phyloP scores from a whole-genome alignment of 2,329 filamentous ascomycete genomes.

The Huntiella decipiens region DNA sequence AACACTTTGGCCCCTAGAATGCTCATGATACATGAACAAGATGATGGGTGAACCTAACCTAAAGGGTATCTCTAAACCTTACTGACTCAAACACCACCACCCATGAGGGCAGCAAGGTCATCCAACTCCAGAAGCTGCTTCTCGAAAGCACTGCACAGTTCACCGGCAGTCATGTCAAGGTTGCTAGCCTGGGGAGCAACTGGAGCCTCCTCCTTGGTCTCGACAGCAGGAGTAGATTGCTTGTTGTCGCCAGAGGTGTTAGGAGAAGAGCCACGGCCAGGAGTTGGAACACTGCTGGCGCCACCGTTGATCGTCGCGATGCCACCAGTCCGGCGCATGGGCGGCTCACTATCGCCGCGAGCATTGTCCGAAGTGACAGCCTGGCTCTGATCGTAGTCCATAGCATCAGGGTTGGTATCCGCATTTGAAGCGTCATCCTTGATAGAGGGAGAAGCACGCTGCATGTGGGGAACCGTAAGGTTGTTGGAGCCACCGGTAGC shows the following conservation, averaged over 20 bases:
- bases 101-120: conserved; percentile 43
- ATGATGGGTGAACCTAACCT: too few species aligned
- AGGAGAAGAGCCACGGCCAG: conserved; percentile 28
- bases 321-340: conserved; percentile 30
- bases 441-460: conserved; percentile 21
- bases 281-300: conserved; percentile 28
- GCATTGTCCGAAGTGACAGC: conserved; percentile 23
- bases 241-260: conserved; percentile 7
- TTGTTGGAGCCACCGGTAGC: conserved; percentile 19
- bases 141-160: conserved; percentile 40
- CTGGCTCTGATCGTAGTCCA: conserved; percentile 36
- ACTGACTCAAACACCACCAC: conserved; percentile 31
- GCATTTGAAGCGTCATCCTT: conserved; percentile 40
- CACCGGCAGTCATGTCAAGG: conserved; percentile 37
- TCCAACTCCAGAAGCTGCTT: conserved; percentile 40
- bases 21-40: too few species aligned
- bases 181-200: conserved; percentile 12
- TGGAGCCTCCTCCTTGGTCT: conserved; percentile 12
- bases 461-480: conserved; percentile 13
- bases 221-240: conserved; percentile 9
- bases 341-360: conserved; percentile 33
- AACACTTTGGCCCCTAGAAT: too few species aligned
- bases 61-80: too few species aligned
- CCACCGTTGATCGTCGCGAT: conserved; percentile 41
- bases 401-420: conserved; percentile 34